phyloP scores from a whole-genome alignment of 331 rosid species.

The Phaseolus coccineus region DNA sequence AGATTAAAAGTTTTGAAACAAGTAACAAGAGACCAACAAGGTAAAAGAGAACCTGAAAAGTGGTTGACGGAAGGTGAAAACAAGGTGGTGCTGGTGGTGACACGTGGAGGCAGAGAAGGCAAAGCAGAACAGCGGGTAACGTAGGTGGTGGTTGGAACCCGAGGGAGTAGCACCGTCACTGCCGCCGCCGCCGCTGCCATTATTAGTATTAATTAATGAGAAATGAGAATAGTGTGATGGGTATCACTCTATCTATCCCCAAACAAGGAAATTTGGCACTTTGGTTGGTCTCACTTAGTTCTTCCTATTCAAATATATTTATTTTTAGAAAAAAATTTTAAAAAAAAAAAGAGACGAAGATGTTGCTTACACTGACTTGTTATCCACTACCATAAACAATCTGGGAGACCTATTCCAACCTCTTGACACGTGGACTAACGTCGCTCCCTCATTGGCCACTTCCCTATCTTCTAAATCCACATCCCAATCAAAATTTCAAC shows the following conservation, averaged over 20 bases:
- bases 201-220: background rate
- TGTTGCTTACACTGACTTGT: constrained; percentile 31
- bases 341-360: background rate
- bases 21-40: background rate
- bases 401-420: constrained; percentile 21
- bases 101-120: constrained; percentile 77
- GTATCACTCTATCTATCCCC: constrained; percentile 39
- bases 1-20: background rate
- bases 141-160: constrained; percentile 50
- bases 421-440: constrained; percentile 56
- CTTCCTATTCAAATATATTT: background rate
- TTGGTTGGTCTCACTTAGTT: constrained; percentile 33
- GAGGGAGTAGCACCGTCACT: constrained; percentile 59
- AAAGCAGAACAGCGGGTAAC: constrained; percentile 62
- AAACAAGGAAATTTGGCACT: background rate
- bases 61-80: constrained; percentile 56
- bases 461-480: constrained; percentile 56
- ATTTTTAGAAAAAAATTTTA: background rate
- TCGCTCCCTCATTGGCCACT: constrained; percentile 52
- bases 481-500: background rate
- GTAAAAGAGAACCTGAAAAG: constrained; percentile 53
- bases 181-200: constrained; percentile 59
- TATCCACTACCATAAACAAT: constrained; percentile 40
- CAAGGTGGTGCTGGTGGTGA: constrained; percentile 56
- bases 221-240: constrained; percentile 23